phyloP scores from a whole-genome alignment of 192 early-diverging fungal genomes.

The Backusella australiensis region DNA sequence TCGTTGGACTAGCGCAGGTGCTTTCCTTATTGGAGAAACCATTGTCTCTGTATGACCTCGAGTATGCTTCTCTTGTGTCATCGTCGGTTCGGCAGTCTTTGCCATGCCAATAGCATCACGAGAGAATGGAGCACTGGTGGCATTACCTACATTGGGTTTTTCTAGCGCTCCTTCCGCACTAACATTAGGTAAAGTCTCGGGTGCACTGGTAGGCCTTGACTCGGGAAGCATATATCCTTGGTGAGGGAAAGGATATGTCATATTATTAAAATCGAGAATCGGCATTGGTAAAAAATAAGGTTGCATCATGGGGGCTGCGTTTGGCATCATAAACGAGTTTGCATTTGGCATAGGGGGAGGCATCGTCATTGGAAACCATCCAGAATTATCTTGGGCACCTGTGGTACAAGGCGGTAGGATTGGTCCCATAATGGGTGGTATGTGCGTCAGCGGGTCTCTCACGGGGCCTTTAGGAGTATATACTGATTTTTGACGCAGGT shows the following conservation, averaged over 20 bases:
- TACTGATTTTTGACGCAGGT: not conserved
- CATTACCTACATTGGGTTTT: not conserved
- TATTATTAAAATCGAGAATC: not conserved
- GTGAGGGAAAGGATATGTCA: not conserved
- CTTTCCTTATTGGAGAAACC: not conserved
- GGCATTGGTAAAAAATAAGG: constrained; percentile 1
- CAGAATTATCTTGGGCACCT: not conserved
- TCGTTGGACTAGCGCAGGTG: not conserved
- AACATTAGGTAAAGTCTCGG: not conserved
- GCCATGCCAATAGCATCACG: not conserved
- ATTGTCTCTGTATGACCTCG: not conserved
- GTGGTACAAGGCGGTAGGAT: not conserved
- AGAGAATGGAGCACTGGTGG: not conserved
- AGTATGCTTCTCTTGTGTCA: not conserved
- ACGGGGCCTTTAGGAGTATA: not conserved
- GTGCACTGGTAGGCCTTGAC: not conserved
- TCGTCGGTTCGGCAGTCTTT: not conserved
- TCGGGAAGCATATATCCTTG: not conserved
- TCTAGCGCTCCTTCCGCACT: not conserved
- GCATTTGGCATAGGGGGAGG: not conserved
- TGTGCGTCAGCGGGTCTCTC: not conserved
- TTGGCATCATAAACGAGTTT: constrained; percentile 1
- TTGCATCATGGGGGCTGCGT: not conserved
- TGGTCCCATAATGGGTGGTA: not conserved
- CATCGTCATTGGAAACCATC: constrained; percentile 1